Evolutionary conservation across 2,329 filamentous ascomycete genomes (phyloP).

Genomic region (Colletotrichum horii): DNA sequence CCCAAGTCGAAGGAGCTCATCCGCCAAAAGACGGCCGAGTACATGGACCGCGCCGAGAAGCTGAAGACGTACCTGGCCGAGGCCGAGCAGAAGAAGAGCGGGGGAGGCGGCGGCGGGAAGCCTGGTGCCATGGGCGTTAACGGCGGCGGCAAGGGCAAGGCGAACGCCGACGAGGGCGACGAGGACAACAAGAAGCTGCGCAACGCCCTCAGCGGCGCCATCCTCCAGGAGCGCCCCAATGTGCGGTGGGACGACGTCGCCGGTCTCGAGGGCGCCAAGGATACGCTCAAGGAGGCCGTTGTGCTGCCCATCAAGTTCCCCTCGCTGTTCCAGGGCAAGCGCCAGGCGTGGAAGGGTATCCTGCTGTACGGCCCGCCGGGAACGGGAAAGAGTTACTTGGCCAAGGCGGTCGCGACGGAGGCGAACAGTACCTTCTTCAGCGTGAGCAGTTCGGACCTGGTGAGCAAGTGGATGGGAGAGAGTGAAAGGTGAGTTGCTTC

Average conservation of each 20-base stretch:
- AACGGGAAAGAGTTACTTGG: constrained; percentile 96
- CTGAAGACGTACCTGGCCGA: constrained; percentile 89
- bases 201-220: constrained; percentile 88
- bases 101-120: constrained; percentile 69
- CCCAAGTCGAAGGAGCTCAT: constrained; percentile 97
- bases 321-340: constrained; percentile 92
- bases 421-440: constrained; percentile 99
- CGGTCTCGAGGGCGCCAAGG: constrained; percentile 91
- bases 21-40: constrained; percentile 90
- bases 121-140: constrained; percentile 69
- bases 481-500: constrained; percentile 77
- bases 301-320: constrained; percentile 98
- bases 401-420: constrained; percentile 96
- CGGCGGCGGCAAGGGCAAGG: constrained; percentile 64
- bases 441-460: constrained; percentile 94
- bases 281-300: constrained; percentile 96
- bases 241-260: constrained; percentile 98
- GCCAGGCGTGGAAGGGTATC: constrained; percentile 98
- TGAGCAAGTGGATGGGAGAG: constrained; percentile 99
- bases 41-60: constrained; percentile 99
- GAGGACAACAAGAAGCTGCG: constrained; percentile 95
- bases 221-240: constrained; percentile 93
- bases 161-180: constrained; percentile 73
- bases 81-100: constrained; percentile 74
- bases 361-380: constrained; percentile 94